phyloP scores from a whole-genome alignment of 2,329 filamentous ascomycete species.

The Trichocomaceae sp. region DNA sequence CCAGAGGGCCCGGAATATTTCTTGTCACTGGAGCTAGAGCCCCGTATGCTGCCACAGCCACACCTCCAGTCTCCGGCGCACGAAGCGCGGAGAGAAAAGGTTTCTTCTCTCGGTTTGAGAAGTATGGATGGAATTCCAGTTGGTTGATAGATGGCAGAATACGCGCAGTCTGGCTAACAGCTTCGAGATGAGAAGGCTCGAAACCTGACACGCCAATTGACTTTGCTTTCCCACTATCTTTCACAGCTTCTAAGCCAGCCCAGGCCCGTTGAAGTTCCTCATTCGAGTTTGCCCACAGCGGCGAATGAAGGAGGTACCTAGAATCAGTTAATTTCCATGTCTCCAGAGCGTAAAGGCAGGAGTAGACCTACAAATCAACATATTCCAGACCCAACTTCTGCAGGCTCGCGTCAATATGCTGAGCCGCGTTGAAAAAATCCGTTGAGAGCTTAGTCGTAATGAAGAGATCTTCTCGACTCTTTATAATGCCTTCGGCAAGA shows the following conservation, averaged over 20 bases:
- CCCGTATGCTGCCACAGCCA: not conserved
- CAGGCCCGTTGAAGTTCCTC: constrained; percentile 47
- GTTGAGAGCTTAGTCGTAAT: constrained; percentile 63
- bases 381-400: constrained; percentile 60
- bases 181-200: constrained; percentile 42
- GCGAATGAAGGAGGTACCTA: constrained; percentile 34
- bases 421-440: constrained; percentile 56
- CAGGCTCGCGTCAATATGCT: constrained; percentile 54
- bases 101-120: not conserved
- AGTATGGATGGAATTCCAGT: constrained; percentile 47
- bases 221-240: constrained; percentile 38
- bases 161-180: constrained; percentile 37
- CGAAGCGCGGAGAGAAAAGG: not conserved
- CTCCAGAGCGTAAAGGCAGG: constrained; percentile 32
- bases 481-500: constrained; percentile 44
- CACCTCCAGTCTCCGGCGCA: not conserved
- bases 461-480: constrained; percentile 53
- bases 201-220: constrained; percentile 50
- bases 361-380: constrained; percentile 58
- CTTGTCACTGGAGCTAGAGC: not conserved
- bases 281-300: constrained; percentile 57
- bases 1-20: not conserved
- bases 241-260: constrained; percentile 42
- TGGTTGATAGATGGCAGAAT: constrained; percentile 46
- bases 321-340: constrained; percentile 17